phyloP scores from a whole-genome alignment of 1,284 basidiomycete species.

The Ganoderma sp. region DNA sequence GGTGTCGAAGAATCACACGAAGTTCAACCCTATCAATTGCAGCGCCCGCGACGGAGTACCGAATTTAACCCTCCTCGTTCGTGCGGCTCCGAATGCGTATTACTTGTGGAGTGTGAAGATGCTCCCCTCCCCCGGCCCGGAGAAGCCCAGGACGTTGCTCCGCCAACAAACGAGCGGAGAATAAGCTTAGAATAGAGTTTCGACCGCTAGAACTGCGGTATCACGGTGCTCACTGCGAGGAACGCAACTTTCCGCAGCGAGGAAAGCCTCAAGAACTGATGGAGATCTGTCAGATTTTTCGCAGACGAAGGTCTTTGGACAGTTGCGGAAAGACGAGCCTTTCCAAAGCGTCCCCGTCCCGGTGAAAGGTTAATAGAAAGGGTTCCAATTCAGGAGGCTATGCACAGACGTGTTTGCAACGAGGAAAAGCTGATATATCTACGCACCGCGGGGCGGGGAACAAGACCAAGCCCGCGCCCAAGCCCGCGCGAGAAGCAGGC shows the following conservation, averaged over 20 bases:
- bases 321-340: no score
- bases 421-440: no score
- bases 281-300: not conserved
- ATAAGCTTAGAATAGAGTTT: not conserved
- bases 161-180: not conserved
- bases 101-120: not conserved
- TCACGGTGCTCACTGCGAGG: not conserved
- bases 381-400: no score
- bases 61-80: not conserved
- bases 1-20: not conserved
- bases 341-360: no score
- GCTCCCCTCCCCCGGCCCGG: not conserved
- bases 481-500: not conserved
- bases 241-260: no score
- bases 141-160: not conserved
- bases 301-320: not conserved
- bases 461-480: constrained; percentile 13
- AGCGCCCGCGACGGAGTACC: not conserved
- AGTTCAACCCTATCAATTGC: not conserved
- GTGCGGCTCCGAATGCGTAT: not conserved
- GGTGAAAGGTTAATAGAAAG: not conserved
- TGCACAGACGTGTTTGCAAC: no score
- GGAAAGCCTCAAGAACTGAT: no score
- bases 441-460: not conserved
- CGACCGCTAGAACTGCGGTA: not conserved